phyloP scores from a whole-genome alignment of 768 basidiomycete genomes.

The Lenzites betulinus region DNA sequence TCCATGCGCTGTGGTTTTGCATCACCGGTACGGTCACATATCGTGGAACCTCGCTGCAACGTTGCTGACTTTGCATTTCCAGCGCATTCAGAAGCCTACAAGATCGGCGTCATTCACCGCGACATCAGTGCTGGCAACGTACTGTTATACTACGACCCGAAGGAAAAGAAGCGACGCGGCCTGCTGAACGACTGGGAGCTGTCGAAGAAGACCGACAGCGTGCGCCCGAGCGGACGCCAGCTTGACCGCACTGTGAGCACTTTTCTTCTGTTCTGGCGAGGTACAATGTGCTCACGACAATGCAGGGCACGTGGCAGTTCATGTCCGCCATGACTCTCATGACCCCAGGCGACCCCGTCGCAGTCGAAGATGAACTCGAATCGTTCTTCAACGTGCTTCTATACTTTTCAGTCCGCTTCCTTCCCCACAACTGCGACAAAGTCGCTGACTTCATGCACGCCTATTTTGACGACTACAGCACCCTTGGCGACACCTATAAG shows the following conservation, averaged over 20 bases:
- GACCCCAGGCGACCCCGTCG: too few species aligned
- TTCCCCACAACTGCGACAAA: background rate
- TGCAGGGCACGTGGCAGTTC: too few species aligned
- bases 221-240: background rate
- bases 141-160: background rate
- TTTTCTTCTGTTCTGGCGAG: too few species aligned
- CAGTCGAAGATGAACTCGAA: too few species aligned
- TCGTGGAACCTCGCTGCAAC: too few species aligned
- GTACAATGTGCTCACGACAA: background rate
- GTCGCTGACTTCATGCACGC: background rate
- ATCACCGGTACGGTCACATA: background rate
- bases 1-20: background rate
- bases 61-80: background rate
- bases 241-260: conserved; percentile 1
- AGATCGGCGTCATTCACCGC: conserved; percentile 2
- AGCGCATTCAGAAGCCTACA: conserved; percentile 14
- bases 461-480: conserved; percentile 1
- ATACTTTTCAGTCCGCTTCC: conserved; percentile 4
- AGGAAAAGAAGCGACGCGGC: background rate
- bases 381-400: too few species aligned
- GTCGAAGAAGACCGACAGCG: background rate
- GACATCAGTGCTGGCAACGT: too few species aligned
- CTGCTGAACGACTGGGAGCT: conserved; percentile 11
- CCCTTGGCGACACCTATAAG: background rate
- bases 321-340: too few species aligned